Evolutionary conservation across 1,284 basidiomycete genomes (phyloP).

Genomic region (Naganishia liquefaciens): DNA sequence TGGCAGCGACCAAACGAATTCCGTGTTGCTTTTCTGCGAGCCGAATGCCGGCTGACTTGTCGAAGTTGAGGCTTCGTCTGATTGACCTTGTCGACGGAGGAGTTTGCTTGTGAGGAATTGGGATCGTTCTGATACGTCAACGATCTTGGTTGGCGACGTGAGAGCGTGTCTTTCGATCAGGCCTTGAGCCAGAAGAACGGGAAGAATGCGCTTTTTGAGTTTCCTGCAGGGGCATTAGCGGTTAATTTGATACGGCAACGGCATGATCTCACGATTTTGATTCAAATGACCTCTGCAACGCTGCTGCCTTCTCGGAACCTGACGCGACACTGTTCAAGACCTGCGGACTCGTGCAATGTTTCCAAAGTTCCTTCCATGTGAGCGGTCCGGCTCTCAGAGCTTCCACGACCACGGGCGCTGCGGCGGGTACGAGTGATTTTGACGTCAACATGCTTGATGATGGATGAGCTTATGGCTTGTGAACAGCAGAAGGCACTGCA

Average conservation of each 20-base stretch:
- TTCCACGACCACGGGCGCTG: slow-evolving; percentile 27
- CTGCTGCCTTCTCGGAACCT: not conserved
- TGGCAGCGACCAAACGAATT: slow-evolving; percentile 27
- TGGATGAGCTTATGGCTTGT: not conserved
- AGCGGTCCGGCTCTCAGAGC: slow-evolving; percentile 29
- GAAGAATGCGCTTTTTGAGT: slow-evolving; percentile 47
- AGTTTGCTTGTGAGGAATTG: slow-evolving; percentile 11
- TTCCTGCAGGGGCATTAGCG: slow-evolving; percentile 35
- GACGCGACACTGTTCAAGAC: not conserved
- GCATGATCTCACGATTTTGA: slow-evolving; percentile 18
- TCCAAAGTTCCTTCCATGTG: slow-evolving; percentile 33
- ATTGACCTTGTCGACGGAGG: not conserved
- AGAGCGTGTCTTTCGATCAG: slow-evolving; percentile 38
- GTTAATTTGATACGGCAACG: not conserved
- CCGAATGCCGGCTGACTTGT: slow-evolving; percentile 12
- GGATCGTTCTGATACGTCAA: slow-evolving; percentile 13
- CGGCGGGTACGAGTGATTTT: slow-evolving; percentile 31
- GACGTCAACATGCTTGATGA: slow-evolving; percentile 9
- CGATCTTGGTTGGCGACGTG: slow-evolving; percentile 4
- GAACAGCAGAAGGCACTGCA: too few species aligned
- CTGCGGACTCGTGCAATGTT: slow-evolving; percentile 1
- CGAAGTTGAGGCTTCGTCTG: slow-evolving; percentile 1
- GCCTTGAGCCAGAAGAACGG: slow-evolving; percentile 42
- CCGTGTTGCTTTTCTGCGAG: slow-evolving; percentile 7
- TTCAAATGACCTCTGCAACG: slow-evolving; percentile 23